Evolutionary conservation across 106 monocot species (phyloP).

Genomic region (Dactylorhiza incarnata): DNA sequence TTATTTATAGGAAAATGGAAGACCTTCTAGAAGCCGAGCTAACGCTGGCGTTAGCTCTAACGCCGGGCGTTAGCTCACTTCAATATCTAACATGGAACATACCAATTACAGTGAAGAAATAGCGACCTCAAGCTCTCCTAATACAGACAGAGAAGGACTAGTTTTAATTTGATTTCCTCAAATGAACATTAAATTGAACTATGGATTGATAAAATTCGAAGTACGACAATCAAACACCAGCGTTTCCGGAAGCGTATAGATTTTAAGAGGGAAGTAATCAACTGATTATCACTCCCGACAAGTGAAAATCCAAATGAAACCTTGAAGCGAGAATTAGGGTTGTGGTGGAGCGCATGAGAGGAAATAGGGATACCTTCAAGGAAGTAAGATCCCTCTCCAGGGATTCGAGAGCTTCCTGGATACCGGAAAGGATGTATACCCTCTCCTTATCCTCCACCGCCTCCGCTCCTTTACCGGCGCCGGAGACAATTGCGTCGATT

Average conservation of each 20-base stretch:
- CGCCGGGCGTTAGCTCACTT: too few relatives aligned
- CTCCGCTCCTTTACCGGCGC: background rate
- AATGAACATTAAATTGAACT: background rate
- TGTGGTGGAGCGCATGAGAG: background rate
- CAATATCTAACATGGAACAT: too few relatives aligned
- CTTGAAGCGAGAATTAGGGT: background rate
- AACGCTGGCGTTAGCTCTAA: too few relatives aligned
- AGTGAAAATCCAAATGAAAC: background rate
- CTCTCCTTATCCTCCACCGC: constrained; percentile 9
- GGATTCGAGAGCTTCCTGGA: constrained; percentile 38
- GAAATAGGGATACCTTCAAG: constrained; percentile 29
- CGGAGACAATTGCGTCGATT: constrained; percentile 13
- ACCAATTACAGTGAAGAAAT: background rate
- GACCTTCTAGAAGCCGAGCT: too few relatives aligned
- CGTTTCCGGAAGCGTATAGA: background rate
- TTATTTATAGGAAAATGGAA: too few relatives aligned
- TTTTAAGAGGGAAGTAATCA: background rate
- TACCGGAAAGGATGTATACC: constrained; percentile 23
- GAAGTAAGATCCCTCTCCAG: constrained; percentile 38
- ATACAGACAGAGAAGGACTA: background rate
- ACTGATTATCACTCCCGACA: background rate
- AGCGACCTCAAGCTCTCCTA: background rate
- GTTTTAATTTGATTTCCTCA: background rate
- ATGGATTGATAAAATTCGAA: background rate
- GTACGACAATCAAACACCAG: background rate